Evolutionary conservation across 169 alveolate genomes (phyloP), one percentile per base, ranked within the genome.

Genomic region (Ichthyophthirius multifiliis): DNA sequence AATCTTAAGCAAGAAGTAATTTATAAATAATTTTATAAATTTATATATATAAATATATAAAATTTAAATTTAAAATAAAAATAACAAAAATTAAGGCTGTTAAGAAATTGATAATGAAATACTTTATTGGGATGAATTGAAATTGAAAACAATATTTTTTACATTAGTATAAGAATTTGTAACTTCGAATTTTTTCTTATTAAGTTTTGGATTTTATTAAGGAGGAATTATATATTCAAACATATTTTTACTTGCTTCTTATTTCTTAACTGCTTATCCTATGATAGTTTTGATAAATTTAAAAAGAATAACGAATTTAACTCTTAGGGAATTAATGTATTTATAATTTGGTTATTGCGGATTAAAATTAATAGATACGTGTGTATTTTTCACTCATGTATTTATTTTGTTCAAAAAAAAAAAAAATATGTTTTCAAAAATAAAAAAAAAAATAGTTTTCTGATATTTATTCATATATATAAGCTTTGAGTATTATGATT

Each of bases 401-500:
- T 2, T 4, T 3, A 4, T n/a, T 15, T 0, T 20, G 27, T n/a
- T 47, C 20, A 4, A 47, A 20, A 20, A 46, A 1, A 15, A 20
- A 15, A 4, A 10, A 47, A 1, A 5, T 18, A 4, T n/a, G 16
- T 18, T 18, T 47, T 1, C 7, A 13, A 41, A 9, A 13, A 41
- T 41, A 41, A 41, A 41, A 41, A 41, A 9, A 55, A 27, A 55
- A 55, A 27, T 55, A 55, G 71, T 55, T 55, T 23, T 55, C 71
- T 55, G 71, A 55, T 55, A 27, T 55, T n/a, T 55, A 55, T 55
- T 55, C 71, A 27, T 55, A 55, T 55, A 55, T 55, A 10, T 55
- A 55, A 27, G 71, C 71, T n/a, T 55, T 55, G 71, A 15, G 71
- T 0, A 55, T 55, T 18, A 55, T 55, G 71, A 55, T 55, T 27